These are phyloP conservation scores for Thymus quinquecostatus DNA, from an alignment of 257 asterid species.

Conservation along the genomic window DNA sequence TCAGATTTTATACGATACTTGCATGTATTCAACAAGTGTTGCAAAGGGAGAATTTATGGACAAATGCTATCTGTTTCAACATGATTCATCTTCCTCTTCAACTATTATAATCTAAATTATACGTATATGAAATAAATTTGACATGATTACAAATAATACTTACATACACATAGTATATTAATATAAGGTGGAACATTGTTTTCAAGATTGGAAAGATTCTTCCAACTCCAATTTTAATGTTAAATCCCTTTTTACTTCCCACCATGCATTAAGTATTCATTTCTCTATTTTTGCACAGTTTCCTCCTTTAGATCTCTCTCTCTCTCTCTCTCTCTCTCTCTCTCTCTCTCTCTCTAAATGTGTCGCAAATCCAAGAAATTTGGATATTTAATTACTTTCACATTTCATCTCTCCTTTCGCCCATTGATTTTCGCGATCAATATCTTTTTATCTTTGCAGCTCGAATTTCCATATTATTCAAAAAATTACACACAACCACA, in stretches of 20 bases:
- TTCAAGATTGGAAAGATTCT: conserved; percentile 19
- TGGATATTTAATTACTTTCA: conserved; percentile 5
- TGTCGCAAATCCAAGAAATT: background rate
- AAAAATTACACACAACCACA: background rate
- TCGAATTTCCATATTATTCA: conserved; percentile 5
- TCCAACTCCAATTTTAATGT: background rate
- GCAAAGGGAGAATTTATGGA: too few species aligned
- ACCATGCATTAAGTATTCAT: conserved; percentile 10
- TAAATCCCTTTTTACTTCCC: background rate
- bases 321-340: too few species aligned
- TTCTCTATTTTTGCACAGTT: conserved; percentile 7
- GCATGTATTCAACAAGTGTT: too few species aligned
- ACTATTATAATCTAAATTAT: too few species aligned
- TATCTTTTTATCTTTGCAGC: conserved; percentile 7
- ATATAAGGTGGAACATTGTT: background rate
- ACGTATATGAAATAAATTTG: too few species aligned
- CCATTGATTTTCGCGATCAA: conserved; percentile 11
- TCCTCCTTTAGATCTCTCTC: conserved; percentile 3
- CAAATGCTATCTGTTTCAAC: too few species aligned
- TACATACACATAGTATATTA: background rate
- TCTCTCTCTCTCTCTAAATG: too few species aligned
- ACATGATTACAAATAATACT: background rate
- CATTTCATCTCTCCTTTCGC: background rate
- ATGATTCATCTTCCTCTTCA: too few species aligned
- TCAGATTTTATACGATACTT: too few species aligned